These are phyloP conservation scores for Aspergillus leporis DNA, from an alignment of 495 filamentous ascomycete species.

Conservation along the genomic window DNA sequence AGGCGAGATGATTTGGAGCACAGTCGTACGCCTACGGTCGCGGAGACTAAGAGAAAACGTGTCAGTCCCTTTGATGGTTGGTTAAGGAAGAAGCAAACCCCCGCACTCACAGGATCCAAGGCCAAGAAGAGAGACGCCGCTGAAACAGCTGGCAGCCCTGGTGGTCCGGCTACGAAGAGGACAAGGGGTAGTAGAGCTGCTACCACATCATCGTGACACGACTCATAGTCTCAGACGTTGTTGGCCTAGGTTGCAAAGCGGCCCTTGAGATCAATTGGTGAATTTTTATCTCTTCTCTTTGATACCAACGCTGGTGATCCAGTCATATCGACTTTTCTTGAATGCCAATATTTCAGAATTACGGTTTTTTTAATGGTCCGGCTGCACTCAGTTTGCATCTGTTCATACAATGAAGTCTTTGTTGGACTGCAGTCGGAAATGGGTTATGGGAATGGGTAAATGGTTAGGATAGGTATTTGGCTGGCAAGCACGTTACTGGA, in stretches of 20 bases:
- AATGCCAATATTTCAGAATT: conserved; percentile 7
- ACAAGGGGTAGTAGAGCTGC: conserved; percentile 24
- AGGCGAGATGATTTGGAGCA: conserved; percentile 24
- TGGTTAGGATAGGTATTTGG: conserved; percentile 12
- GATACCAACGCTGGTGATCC: not conserved
- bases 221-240: not conserved
- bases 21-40: conserved; percentile 24
- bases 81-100: conserved; percentile 57
- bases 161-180: conserved; percentile 32
- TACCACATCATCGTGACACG: conserved; percentile 14
- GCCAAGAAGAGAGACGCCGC: conserved; percentile 34
- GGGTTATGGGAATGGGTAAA: conserved; percentile 11
- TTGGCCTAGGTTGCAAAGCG: not conserved
- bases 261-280: not conserved
- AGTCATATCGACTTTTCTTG: conserved; percentile 1
- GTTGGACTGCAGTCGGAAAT: conserved; percentile 13
- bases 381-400: conserved; percentile 14
- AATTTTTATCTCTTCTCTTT: conserved; percentile 6
- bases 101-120: conserved; percentile 23
- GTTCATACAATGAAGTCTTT: conserved; percentile 8
- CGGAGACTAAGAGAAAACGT: conserved; percentile 40
- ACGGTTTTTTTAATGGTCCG: conserved; percentile 12
- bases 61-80: conserved; percentile 67
- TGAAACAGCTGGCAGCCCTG: conserved; percentile 24
- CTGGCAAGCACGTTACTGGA: conserved; percentile 10